Evolutionary conservation across 345 rosid genomes (phyloP), one percentile per base, ranked within the genome.

Genomic region (Gossypium thurberi): DNA sequence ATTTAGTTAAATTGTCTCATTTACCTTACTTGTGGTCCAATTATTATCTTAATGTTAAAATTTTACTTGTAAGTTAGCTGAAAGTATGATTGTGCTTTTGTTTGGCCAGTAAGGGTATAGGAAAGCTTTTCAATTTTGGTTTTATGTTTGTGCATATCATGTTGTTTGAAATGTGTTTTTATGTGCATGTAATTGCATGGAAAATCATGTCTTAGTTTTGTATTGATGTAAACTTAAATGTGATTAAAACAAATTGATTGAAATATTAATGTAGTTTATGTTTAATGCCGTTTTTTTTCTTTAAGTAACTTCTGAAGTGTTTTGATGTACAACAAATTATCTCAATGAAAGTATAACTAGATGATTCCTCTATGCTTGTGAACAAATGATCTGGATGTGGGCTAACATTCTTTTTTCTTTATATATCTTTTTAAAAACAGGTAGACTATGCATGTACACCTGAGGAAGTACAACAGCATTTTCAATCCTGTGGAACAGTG

Each of bases 391-490:
- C 56, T 50, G 47, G 52, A 58, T 40, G 28, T 48, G 53, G 58
- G 56, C 60, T 56, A 50, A 77, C 69, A 20, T 6, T 40, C 17
- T 51, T 72, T 50, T 11, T 48, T 56, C 15, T 70, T 53, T 18
- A 33, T 65, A 10, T 66, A 10, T 84, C 60, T 74, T 57, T 76
- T 76, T 73, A 56, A 73, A 80, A 55, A 65, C 85, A 95, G 99
- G 99, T 95, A 74, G 99, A 95, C 74, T 95, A 95, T 71, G 90
- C 91, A 26, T 95, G 99, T 67, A 91, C 99, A 14, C 98, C 99
- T 25, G 99, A 95, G 83, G 99, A 95, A 85, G 94, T 95, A 57
- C 99, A 95, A 75, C 99, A 92, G 78, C 99, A 95, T 83, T 95
- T 95, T 80, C 99, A 95, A 60, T 95, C 99, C 20, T 95, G 99